These are phyloP conservation scores for Fonsecaea pedrosoi DNA, from an alignment of 2,329 filamentous ascomycete genomes.

Conservation along the genomic window DNA sequence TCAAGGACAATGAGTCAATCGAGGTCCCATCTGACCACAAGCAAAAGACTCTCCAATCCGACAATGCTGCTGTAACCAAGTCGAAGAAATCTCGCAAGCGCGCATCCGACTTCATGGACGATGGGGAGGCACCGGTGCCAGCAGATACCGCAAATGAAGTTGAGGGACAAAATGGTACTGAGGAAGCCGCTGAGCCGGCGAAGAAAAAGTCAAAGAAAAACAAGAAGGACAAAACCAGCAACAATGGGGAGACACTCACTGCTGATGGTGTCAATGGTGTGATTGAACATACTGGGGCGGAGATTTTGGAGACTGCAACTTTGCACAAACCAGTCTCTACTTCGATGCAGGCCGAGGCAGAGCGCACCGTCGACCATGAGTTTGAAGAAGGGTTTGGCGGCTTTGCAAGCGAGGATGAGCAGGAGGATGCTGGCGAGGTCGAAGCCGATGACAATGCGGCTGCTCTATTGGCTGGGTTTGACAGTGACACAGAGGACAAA, in stretches of 20 bases:
- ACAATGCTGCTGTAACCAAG: conserved; percentile 46
- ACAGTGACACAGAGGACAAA: conserved; percentile 60
- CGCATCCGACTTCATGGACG: conserved; percentile 56
- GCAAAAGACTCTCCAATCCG: conserved; percentile 40
- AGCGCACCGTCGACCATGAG: conserved; percentile 37
- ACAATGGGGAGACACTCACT: conserved; percentile 40
- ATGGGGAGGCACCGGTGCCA: conserved; percentile 44
- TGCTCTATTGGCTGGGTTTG: conserved; percentile 62
- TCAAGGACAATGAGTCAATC: conserved; percentile 32
- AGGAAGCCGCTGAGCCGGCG: conserved; percentile 40
- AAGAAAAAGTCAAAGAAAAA: conserved; percentile 35
- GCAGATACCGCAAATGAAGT: conserved; percentile 41
- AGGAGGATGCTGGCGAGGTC: conserved; percentile 44
- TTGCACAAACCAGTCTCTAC: conserved; percentile 25
- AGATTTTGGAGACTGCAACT: conserved; percentile 36
- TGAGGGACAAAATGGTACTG: conserved; percentile 55
- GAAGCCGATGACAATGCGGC: conserved; percentile 60
- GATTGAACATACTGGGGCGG: conserved; percentile 39
- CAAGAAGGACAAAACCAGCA: conserved; percentile 51
- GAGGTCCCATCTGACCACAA: conserved; percentile 12
- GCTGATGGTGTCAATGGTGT: conserved; percentile 48
- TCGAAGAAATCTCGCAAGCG: conserved; percentile 56
- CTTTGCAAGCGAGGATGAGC: conserved; percentile 42
- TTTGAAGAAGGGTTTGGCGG: conserved; percentile 42
- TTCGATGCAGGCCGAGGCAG: conserved; percentile 40